phyloP scores from a whole-genome alignment of 2,329 filamentous ascomycete genomes.

The Aphanocladium album region DNA sequence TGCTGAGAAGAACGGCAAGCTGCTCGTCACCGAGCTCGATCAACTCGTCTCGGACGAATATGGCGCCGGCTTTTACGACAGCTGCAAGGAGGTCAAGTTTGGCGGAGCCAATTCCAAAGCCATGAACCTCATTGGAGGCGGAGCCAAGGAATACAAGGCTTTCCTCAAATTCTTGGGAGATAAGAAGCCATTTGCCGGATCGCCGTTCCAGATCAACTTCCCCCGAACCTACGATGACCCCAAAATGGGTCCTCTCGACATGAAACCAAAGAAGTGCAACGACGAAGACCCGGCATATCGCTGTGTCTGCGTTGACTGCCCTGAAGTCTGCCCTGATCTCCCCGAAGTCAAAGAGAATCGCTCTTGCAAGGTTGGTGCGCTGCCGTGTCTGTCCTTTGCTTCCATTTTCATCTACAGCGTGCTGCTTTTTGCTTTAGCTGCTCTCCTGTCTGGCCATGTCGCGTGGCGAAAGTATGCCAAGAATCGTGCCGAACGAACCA shows the following conservation, averaged over 20 bases:
- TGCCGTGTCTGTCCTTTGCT: slow-evolving; percentile 92
- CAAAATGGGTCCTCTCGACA: slow-evolving; percentile 66
- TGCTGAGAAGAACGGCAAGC: slow-evolving; percentile 53
- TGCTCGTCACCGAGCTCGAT: slow-evolving; percentile 77
- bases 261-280: slow-evolving; percentile 81
- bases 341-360: slow-evolving; percentile 66
- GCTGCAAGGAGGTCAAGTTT: slow-evolving; percentile 98
- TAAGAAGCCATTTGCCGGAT: slow-evolving; percentile 77
- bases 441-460: slow-evolving; percentile 66
- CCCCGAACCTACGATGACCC: slow-evolving; percentile 58
- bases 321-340: slow-evolving; percentile 75
- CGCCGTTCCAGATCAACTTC: slow-evolving; percentile 98
- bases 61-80: slow-evolving; percentile 85
- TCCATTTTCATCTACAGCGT: slow-evolving; percentile 82
- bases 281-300: slow-evolving; percentile 79
- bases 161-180: slow-evolving; percentile 90
- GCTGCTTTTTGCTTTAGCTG: slow-evolving; percentile 62
- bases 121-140: slow-evolving; percentile 93
- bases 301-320: slow-evolving; percentile 92
- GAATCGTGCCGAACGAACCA: slow-evolving; percentile 74
- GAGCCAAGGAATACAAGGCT: slow-evolving; percentile 81
- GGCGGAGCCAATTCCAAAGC: slow-evolving; percentile 88
- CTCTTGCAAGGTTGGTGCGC: slow-evolving; percentile 73
- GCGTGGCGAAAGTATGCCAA: slow-evolving; percentile 69
- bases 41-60: slow-evolving; percentile 83